Percentiles rank a stretch among this genome's conserved stretches.
Evolutionary conservation across 176 grass and related monocot genomes (phyloP).

Genomic region (Musa beccarii): DNA sequence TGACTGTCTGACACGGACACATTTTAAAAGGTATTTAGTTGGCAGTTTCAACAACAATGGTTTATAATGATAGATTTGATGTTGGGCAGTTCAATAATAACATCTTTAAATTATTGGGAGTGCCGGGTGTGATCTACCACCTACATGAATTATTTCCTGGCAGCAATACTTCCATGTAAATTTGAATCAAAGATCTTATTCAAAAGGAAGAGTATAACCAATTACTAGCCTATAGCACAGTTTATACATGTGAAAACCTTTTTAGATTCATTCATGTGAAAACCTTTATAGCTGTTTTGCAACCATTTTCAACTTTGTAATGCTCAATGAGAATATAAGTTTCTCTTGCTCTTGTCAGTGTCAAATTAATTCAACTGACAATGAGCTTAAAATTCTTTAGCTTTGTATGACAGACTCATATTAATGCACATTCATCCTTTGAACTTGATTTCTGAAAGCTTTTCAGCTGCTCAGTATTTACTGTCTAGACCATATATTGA

Average conservation of each 20-base stretch:
- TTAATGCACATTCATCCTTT: neutral
- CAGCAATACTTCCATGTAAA: too few relatives aligned
- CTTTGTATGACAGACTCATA: neutral
- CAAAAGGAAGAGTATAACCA: too few relatives aligned
- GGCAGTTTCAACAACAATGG: neutral
- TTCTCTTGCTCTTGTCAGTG: neutral
- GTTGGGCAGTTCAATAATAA: too few relatives aligned
- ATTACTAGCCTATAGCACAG: too few relatives aligned
- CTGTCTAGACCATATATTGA: neutral
- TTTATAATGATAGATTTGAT: too few relatives aligned
- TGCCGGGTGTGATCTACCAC: too few relatives aligned
- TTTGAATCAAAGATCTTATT: too few relatives aligned
- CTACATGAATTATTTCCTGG: too few relatives aligned
- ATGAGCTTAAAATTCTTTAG: neutral
- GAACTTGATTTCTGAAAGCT: neutral
- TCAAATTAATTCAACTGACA: neutral
- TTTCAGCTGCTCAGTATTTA: neutral
- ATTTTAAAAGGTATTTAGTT: constrained; percentile 78
- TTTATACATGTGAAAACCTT: neutral
- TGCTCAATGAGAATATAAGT: neutral
- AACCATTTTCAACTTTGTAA: neutral
- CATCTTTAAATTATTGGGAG: too few relatives aligned
- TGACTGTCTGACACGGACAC: constrained; percentile 72
- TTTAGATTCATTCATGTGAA: neutral
- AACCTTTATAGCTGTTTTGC: neutral